A percentile compares a stretch with the other conserved stretches of the same genome.
Conservation (phyloP, 306 rosid species). For the Castanea crenata region DNA sequence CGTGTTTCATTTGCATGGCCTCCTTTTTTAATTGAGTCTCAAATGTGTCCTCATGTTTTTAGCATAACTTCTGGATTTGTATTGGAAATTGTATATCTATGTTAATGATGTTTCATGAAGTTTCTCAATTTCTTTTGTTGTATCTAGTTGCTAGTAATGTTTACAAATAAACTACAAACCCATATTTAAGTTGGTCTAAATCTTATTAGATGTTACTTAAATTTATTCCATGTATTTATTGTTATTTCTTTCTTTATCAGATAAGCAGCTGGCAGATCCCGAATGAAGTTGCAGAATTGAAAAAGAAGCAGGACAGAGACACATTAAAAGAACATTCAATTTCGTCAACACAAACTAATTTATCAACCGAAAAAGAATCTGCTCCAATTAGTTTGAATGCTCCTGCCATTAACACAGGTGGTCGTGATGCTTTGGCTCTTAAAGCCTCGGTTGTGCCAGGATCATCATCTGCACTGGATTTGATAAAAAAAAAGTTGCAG, state of each 20-base stretch:
- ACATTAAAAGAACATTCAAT: slow-evolving; percentile 49
- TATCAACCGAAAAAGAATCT: slow-evolving; percentile 64
- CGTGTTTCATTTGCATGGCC: neutral
- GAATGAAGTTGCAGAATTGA: slow-evolving; percentile 82
- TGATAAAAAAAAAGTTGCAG: slow-evolving; percentile 93
- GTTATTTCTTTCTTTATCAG: slow-evolving; percentile 39
- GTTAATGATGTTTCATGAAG: neutral
- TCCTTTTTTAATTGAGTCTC: neutral
- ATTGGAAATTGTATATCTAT: neutral
- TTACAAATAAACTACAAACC: neutral
- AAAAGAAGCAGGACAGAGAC: slow-evolving; percentile 74
- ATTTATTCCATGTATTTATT: slow-evolving; percentile 3
- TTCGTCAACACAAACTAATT: slow-evolving; percentile 55
- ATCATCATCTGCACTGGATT: slow-evolving; percentile 83
- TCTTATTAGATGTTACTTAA: neutral
- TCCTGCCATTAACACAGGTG: slow-evolving; percentile 87
- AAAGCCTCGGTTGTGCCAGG: slow-evolving; percentile 50
- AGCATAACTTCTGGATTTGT: neutral
- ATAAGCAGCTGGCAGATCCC: slow-evolving; percentile 99
- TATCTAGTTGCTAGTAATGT: neutral
- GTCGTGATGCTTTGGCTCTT: slow-evolving; percentile 86
- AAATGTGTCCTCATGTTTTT: neutral
- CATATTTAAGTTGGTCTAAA: neutral
- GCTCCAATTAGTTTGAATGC: slow-evolving; percentile 67
- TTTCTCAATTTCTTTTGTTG: neutral